A percentile compares a stretch with the other conserved stretches of the same genome.
These are phyloP conservation scores for Fusarium torulosum DNA, from an alignment of 2,329 filamentous ascomycete species.

Conservation along the genomic window DNA sequence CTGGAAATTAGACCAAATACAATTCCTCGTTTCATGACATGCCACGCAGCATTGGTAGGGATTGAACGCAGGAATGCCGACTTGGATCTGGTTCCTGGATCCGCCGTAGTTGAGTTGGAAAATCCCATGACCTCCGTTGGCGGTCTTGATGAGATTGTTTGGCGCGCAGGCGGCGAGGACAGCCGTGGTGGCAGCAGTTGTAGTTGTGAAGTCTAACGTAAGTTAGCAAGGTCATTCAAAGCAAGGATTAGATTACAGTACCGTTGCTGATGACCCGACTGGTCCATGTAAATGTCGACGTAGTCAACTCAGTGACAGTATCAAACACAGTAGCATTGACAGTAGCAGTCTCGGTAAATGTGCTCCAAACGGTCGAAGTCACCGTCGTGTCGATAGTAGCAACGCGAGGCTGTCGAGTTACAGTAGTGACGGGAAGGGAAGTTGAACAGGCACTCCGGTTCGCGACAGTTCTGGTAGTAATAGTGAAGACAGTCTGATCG, in stretches of 20 bases:
- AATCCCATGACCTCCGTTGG: conserved; percentile 1
- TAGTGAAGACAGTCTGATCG: background rate
- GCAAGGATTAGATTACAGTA: background rate
- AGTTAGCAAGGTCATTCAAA: background rate
- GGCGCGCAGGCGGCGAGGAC: too few species aligned
- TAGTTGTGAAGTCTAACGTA: background rate
- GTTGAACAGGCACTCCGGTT: background rate
- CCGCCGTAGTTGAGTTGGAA: conserved; percentile 4
- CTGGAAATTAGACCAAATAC: conserved; percentile 6
- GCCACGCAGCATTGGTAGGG: background rate
- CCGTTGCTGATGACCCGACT: background rate
- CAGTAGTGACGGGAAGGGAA: background rate
- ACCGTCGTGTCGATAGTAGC: background rate
- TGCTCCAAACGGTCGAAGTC: background rate
- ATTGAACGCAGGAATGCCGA: background rate
- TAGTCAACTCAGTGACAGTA: background rate
- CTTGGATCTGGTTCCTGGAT: background rate
- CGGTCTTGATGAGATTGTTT: too few species aligned
- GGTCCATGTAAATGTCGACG: background rate
- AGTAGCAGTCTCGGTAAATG: background rate
- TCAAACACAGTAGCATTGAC: background rate
- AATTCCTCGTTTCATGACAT: conserved; percentile 4
- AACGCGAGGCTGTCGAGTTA: background rate
- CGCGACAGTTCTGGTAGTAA: background rate
- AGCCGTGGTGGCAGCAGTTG: too few species aligned